These are phyloP conservation scores for Penicillium psychrofluorescens DNA, from an alignment of 495 filamentous ascomycete species.

Conservation along the genomic window DNA sequence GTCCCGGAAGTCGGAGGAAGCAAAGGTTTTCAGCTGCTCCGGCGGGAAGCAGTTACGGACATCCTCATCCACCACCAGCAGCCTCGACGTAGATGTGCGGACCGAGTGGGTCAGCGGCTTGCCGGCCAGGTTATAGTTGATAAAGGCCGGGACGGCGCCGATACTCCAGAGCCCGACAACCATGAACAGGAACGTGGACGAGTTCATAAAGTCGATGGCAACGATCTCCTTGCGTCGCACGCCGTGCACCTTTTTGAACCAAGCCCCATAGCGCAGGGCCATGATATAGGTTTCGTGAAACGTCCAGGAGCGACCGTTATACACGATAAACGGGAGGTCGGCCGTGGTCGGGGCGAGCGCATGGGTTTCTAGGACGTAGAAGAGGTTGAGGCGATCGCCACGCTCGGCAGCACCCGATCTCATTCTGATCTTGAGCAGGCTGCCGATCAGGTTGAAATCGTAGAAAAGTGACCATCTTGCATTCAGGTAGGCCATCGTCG, in stretches of 20 bases:
- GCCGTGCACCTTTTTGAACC: constrained; percentile 64
- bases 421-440: constrained; percentile 36
- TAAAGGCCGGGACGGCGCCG: constrained; percentile 82
- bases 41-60: constrained; percentile 45
- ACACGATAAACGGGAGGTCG: constrained; percentile 60
- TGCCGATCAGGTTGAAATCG: constrained; percentile 52
- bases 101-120: constrained; percentile 76
- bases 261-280: constrained; percentile 70
- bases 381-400: constrained; percentile 60
- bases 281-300: constrained; percentile 75
- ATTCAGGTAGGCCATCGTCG: constrained; percentile 73
- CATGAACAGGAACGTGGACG: constrained; percentile 74
- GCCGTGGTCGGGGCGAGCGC: constrained; percentile 52
- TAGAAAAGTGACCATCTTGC: constrained; percentile 61
- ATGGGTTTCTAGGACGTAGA: constrained; percentile 69
- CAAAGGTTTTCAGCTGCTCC: constrained; percentile 37
- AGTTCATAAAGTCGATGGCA: constrained; percentile 85
- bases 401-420: constrained; percentile 35
- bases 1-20: constrained; percentile 34
- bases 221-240: constrained; percentile 75
- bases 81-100: constrained; percentile 55
- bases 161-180: constrained; percentile 82
- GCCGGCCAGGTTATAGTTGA: constrained; percentile 85
- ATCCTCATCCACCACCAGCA: constrained; percentile 71
- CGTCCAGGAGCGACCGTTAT: constrained; percentile 68